Evolutionary conservation across 352 stramenopile genomes (phyloP).

Genomic region (Phytophthora capsici): DNA sequence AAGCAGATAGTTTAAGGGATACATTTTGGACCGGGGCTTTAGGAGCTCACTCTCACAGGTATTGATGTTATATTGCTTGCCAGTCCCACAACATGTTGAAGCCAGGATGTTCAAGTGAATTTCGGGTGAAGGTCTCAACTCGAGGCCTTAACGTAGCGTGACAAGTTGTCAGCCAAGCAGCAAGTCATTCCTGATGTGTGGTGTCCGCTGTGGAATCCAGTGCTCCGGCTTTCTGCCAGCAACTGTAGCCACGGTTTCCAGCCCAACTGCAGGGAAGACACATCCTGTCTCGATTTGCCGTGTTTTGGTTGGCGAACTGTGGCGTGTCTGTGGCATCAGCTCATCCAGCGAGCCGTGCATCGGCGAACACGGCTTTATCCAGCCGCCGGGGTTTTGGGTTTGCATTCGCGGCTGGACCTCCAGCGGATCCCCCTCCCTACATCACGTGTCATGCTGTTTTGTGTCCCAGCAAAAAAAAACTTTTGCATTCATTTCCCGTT

Average conservation of each 20-base stretch:
- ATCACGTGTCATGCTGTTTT: conserved; percentile 6
- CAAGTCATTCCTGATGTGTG: conserved; percentile 27
- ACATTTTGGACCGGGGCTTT: no score
- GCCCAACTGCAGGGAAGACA: background rate
- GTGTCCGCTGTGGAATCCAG: conserved; percentile 14
- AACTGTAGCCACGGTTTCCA: conserved; percentile 6
- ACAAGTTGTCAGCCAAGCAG: background rate
- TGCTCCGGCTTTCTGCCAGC: conserved; percentile 34
- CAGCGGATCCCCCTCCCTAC: conserved; percentile 9
- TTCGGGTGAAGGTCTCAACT: no score
- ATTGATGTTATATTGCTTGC: no score
- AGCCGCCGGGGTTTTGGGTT: conserved; percentile 14
- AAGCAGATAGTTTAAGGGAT: no score
- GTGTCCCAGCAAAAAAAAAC: background rate
- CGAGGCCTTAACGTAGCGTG: no score
- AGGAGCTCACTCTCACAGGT: no score
- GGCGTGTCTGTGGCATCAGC: conserved; percentile 33
- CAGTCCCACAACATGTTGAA: no score
- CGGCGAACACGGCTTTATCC: conserved; percentile 33
- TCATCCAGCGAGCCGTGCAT: conserved; percentile 14
- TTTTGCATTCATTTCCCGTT: conserved; percentile 38
- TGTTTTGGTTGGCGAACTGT: conserved; percentile 32
- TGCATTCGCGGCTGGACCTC: conserved; percentile 25
- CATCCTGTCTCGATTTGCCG: conserved; percentile 30
- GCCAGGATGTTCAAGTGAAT: no score